phyloP scores from a whole-genome alignment of 805 yeast genomes.

The Starmerella sp. region DNA sequence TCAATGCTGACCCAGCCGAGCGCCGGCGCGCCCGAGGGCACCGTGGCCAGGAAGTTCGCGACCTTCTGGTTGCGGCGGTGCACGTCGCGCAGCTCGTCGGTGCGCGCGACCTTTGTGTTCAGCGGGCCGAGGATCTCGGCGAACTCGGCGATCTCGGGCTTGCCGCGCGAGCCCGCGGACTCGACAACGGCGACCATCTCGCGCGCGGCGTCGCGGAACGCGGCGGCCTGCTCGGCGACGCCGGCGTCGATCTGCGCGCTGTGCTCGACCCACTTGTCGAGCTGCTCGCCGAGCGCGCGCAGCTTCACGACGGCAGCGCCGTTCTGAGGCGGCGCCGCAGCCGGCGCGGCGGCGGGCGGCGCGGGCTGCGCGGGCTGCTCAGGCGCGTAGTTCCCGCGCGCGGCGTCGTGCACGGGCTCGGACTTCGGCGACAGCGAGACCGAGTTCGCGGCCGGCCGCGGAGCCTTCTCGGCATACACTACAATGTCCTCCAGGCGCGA shows the following conservation, averaged over 20 bases:
- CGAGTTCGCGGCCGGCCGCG: background rate
- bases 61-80: conserved; percentile 52
- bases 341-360: conserved; percentile 5
- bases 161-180: conserved; percentile 38
- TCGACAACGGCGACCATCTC: conserved; percentile 34
- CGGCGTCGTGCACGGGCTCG: background rate
- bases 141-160: conserved; percentile 51
- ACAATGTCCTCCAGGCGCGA: conserved; percentile 80
- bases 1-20: conserved; percentile 79
- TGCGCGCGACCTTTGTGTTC: conserved; percentile 45
- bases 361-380: background rate
- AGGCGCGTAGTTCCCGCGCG: background rate
- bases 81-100: conserved; percentile 57
- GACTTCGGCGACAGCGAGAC: conserved; percentile 4
- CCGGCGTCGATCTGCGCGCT: conserved; percentile 14
- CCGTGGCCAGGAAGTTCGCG: conserved; percentile 64
- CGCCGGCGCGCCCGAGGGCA: conserved; percentile 82
- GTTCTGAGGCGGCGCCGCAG: background rate
- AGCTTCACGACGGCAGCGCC: conserved; percentile 1
- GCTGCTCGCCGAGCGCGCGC: background rate
- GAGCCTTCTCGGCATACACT: conserved; percentile 7
- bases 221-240: conserved; percentile 31
- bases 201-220: conserved; percentile 16
- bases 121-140: conserved; percentile 55
- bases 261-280: conserved; percentile 11